Base-by-base conservation (phyloP, 805 yeast species). In the Saccharomycopsis lassenensis region DNA sequence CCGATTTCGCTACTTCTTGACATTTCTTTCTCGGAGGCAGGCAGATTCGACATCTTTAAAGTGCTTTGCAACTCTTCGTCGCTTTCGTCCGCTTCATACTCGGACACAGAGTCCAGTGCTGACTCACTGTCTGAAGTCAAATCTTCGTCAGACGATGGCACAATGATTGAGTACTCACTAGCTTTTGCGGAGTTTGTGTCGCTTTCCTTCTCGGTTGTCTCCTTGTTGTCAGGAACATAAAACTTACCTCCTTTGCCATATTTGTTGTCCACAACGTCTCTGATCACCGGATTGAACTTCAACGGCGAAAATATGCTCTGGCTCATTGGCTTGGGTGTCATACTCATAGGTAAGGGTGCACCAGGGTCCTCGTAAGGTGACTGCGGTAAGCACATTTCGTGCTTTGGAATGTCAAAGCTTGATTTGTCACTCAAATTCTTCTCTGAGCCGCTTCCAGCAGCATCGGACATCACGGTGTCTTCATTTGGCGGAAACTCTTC, bases 161-260 rank as follows among this genome's bases (percentile, higher is more conserved):
- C 48, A n/a, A 39, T 40, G 2, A 49, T 50, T 17, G 43, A 46
- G 38, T 47, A 52, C 20, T 49, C 52, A 25, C 48, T 14, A 22
- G 31, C 10, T 15, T 15, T 8, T 31, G n/a, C n/a, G 7, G 29
- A 14, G 7, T 17, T 12, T 31, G 6, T 16, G 12, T 11, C 6
- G 12, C 27, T n/a, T 11, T 20, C 10, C n/a, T 18, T 30, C 19
- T 18, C 8, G 6, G 11, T 5, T 12, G 6, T 18, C 7, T 6
- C 24, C 8, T 10, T 12, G 10, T 19, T 19, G 10, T 39, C 41
- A 12, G 43, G 42, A 11, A 81, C 83, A 51, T 76, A 86, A 52
- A 82, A 89, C 50, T 87, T 81, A 2, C 98, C 98, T 4, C 98
- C 98, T 45, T 69, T 68, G 8, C 78, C 77, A 49, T 89, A 89